Evolutionary conservation across 495 filamentous ascomycete species (phyloP).

Genomic region (Penicillium diatomitis): DNA sequence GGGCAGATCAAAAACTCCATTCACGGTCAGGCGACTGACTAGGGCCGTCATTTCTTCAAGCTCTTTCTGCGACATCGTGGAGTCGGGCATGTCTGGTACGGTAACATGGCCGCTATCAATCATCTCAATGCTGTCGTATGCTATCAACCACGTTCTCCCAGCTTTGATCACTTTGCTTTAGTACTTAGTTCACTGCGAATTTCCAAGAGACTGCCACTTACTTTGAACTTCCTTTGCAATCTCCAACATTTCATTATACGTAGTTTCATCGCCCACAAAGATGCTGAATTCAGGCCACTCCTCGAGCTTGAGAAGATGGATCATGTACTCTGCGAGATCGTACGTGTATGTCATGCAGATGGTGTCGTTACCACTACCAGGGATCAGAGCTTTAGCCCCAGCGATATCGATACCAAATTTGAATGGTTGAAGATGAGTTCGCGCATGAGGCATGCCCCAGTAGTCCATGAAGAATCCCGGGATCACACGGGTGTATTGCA

Average conservation of each 20-base stretch:
- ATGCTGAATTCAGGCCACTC: conserved; percentile 39
- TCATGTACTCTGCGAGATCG: conserved; percentile 43
- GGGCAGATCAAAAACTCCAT: conserved; percentile 24
- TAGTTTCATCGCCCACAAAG: conserved; percentile 38
- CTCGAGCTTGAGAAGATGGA: conserved; percentile 32
- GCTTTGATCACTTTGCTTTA: neutral
- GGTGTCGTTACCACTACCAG: conserved; percentile 38
- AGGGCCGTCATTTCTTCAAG: conserved; percentile 21
- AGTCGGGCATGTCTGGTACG: conserved; percentile 29
- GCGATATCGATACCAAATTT: conserved; percentile 39
- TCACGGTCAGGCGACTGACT: conserved; percentile 25
- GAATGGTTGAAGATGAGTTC: conserved; percentile 31
- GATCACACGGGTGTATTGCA: conserved; percentile 41
- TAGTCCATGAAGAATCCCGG: conserved; percentile 50
- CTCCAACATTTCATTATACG: conserved; percentile 36
- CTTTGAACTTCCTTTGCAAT: conserved; percentile 39
- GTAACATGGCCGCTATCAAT: conserved; percentile 37
- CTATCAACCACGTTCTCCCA: conserved; percentile 42
- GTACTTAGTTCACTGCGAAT: neutral
- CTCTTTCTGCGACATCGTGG: conserved; percentile 17
- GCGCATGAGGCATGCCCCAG: conserved; percentile 38
- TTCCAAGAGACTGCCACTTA: conserved; percentile 11
- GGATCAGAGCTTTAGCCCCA: conserved; percentile 39
- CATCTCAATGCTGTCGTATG: conserved; percentile 39
- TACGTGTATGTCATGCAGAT: conserved; percentile 44